Base-by-base conservation (phyloP, 1,139 yeast species). In the Schwanniomyces etchellsii region DNA sequence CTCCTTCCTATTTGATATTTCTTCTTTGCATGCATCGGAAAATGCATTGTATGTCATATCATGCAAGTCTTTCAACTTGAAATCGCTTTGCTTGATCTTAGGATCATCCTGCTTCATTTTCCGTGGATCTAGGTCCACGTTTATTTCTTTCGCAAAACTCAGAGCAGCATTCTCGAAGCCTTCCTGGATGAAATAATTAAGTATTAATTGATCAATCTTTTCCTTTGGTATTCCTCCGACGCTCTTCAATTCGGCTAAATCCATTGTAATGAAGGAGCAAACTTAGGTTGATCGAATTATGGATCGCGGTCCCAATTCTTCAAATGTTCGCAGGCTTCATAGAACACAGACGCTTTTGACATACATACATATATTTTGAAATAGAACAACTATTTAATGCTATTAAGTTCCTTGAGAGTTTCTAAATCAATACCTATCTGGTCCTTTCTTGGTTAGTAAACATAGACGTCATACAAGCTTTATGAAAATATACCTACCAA, bases 111-210 rank as follows among this genome's bases (percentile, higher is more conserved):
- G 7, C 7, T 25, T 12, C 6, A 7, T 15, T 6, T 30, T 17
- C 9, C 9, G 9, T 7, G 21, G n/a, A 7, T 7, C 7, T 16
- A 57, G 35, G 20, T 47, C 50, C 5, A 55, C 44, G 18, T 49
- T 45, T 9, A 56, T 54, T 38, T 76, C 81, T 27, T 53, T 52
- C 4, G 79, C 64, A 48, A 76, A 72, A 27, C 64, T 59, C 3
- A 54, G 29, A 1, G 77, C 76, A 0, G 81, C 76, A 12, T 66
- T 60, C 32, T 69, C 67, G 43, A 73, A 72, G 0, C 81, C 81
- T 44, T 77, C 81, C 36, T 70, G 71, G 16, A 77, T 67, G 36
- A 76, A 60, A 48, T 74, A 75, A 47, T 74, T 70, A 37, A 76
- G 59, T 2, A 77, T 62, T 34, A 74, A 50, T 28, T 54, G 51